Base-by-base conservation (phyloP, 2,329 filamentous ascomycete species). In the Alternaria infectoria region DNA sequence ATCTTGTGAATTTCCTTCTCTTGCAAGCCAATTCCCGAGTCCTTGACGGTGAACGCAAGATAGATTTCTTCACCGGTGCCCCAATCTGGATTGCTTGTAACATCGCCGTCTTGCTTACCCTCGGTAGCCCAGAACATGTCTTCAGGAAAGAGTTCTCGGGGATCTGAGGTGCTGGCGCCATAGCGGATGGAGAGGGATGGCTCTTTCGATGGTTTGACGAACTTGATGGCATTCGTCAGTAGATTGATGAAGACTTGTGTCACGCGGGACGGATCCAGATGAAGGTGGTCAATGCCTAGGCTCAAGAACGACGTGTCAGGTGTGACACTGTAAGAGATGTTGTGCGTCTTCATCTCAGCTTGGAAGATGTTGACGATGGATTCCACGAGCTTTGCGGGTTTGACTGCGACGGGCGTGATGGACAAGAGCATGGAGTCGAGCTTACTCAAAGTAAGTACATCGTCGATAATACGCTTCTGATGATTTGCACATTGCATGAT, bases 231-330 rank as follows among this genome's bases (percentile, higher is more conserved):
- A 40, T 82, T 81, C 2, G 91, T 93, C 17, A 95, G 81, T 4
- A 95, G 82, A 72, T 94, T 95, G 10, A 90, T 93, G 49, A 95
- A 88, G 62, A 97, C 93, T 73, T 97, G 93, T 0, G 82, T 78
- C 10, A 84, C 69, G 21, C 82, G 75, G 32, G 77, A 81, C 0
- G 81, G 79, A 61, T 84, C 83, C 0, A 84, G 67, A 19, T 80
- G 73, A 4, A 83, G 71, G 62, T 80, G 76, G 19, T 81, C 77
- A 11, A 83, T 73, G 5, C 67, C 67, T 7, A 83, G 66, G 6
- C 76, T 63, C 4, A 70, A 45, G 32, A 83, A 76, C 0, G 81
- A 81, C 2, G 70, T 63, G 40, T 83, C 81, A 4, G 80, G 69
- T n/a, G 67, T 59, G 7, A 81, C 65, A 9, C 56, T 68, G 28